Evolutionary conservation across 1,284 basidiomycete genomes (phyloP).

Genomic region (Prillingera fragicola): DNA sequence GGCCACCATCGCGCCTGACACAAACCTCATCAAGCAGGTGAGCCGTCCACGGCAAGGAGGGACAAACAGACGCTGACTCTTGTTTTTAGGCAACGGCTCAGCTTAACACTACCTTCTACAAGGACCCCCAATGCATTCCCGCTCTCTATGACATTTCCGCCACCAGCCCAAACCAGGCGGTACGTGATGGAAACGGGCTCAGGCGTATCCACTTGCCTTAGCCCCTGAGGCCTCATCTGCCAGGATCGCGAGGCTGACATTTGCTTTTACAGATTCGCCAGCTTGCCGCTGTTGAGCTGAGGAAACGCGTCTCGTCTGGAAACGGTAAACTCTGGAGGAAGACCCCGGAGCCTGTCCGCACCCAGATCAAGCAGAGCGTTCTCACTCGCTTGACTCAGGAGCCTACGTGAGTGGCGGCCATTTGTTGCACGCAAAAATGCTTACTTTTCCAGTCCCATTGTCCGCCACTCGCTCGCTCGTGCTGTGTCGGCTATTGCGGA

Average conservation of each 20-base stretch:
- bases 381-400: slow-evolving; percentile 75
- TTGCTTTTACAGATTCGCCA: slow-evolving; percentile 69
- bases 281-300: slow-evolving; percentile 94
- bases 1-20: slow-evolving; percentile 80
- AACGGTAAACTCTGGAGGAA: slow-evolving; percentile 80
- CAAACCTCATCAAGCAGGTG: slow-evolving; percentile 78
- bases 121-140: slow-evolving; percentile 81
- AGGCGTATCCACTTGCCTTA: background rate
- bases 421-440: slow-evolving; percentile 2
- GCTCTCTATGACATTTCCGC: slow-evolving; percentile 85
- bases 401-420: slow-evolving; percentile 57
- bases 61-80: background rate
- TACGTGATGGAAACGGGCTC: slow-evolving; percentile 1
- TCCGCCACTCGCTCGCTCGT: slow-evolving; percentile 83
- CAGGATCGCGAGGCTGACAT: slow-evolving; percentile 1
- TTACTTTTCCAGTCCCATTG: slow-evolving; percentile 60
- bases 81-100: slow-evolving; percentile 73
- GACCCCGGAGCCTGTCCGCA: slow-evolving; percentile 64
- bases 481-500: slow-evolving; percentile 90
- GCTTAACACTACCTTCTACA: slow-evolving; percentile 88
- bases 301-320: slow-evolving; percentile 81
- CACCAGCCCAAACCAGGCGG: slow-evolving; percentile 62
- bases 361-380: slow-evolving; percentile 79
- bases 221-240: background rate
- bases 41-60: slow-evolving; percentile 33